A percentile compares a stretch with the other conserved stretches of the same genome.
These are phyloP conservation scores for Lasiosphaeria miniovina DNA, from an alignment of 495 filamentous ascomycete species.

Conservation along the genomic window DNA sequence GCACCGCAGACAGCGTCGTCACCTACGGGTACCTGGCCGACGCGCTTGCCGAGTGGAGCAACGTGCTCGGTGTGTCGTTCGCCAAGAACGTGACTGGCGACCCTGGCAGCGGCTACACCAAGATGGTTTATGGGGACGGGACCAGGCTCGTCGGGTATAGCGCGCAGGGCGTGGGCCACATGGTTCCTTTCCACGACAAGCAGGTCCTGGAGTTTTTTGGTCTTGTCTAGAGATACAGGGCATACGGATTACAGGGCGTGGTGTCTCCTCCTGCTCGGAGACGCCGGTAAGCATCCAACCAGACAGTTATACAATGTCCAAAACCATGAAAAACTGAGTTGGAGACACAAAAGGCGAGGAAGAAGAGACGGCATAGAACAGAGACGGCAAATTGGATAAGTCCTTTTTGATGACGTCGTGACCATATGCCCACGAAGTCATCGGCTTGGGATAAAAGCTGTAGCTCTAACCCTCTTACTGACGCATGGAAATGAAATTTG, in stretches of 20 bases:
- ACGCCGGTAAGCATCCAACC: no score
- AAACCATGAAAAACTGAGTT: no score
- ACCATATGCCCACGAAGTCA: no score
- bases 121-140: constrained; percentile 19
- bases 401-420: no score
- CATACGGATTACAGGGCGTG: background rate
- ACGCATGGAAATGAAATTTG: no score
- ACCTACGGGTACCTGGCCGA: constrained; percentile 19
- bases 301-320: no score
- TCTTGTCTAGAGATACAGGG: constrained; percentile 6
- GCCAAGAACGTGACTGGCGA: constrained; percentile 12
- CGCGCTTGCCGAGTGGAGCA: constrained; percentile 48
- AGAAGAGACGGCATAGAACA: no score
- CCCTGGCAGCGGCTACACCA: constrained; percentile 19
- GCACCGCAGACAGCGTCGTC: constrained; percentile 41
- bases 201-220: constrained; percentile 15
- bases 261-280: no score
- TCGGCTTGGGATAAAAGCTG: no score
- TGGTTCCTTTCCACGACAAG: constrained; percentile 17
- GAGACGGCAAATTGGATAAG: no score
- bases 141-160: constrained; percentile 16
- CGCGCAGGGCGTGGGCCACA: constrained; percentile 21
- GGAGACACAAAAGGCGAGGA: no score
- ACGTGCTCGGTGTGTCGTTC: constrained; percentile 47
- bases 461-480: no score